Conservation (phyloP, 805 yeast species). For the Priceomyces melissophilus region DNA sequence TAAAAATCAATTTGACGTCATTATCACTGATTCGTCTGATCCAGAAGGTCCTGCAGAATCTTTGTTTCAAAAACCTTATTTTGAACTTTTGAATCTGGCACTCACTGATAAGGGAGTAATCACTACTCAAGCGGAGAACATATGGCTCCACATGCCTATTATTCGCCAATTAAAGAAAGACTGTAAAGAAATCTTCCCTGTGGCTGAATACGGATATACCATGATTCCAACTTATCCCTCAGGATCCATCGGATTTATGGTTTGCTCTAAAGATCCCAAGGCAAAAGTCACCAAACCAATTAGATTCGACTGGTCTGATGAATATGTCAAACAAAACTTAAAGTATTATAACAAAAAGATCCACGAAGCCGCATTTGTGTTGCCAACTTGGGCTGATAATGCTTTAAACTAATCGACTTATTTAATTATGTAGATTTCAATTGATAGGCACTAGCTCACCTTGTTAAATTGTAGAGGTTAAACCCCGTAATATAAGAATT, state of each 20-base stretch:
- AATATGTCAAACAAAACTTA: conserved; percentile 61
- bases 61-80: conserved; percentile 89
- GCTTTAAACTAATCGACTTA: conserved; percentile 29
- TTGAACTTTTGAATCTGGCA: conserved; percentile 79
- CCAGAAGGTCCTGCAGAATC: conserved; percentile 98
- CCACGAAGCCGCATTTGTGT: conserved; percentile 84
- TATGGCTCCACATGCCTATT: conserved; percentile 87
- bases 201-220: conserved; percentile 85
- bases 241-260: conserved; percentile 98
- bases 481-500: too few relatives aligned
- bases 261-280: conserved; percentile 72
- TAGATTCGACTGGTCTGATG: conserved; percentile 56
- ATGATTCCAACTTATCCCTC: conserved; percentile 96
- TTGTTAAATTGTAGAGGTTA: too few relatives aligned
- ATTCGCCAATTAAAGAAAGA: conserved; percentile 79
- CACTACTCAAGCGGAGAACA: conserved; percentile 93
- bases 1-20: conserved; percentile 87
- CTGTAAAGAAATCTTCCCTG: conserved; percentile 83
- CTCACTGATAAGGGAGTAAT: conserved; percentile 87
- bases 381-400: conserved; percentile 85
- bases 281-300: conserved; percentile 67
- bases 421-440: too few relatives aligned
- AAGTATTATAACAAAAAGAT: conserved; percentile 80
- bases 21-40: conserved; percentile 95
- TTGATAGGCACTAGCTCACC: too few relatives aligned